Conservation (phyloP, 1,284 basidiomycete species). For the Vanrija humicola region DNA sequence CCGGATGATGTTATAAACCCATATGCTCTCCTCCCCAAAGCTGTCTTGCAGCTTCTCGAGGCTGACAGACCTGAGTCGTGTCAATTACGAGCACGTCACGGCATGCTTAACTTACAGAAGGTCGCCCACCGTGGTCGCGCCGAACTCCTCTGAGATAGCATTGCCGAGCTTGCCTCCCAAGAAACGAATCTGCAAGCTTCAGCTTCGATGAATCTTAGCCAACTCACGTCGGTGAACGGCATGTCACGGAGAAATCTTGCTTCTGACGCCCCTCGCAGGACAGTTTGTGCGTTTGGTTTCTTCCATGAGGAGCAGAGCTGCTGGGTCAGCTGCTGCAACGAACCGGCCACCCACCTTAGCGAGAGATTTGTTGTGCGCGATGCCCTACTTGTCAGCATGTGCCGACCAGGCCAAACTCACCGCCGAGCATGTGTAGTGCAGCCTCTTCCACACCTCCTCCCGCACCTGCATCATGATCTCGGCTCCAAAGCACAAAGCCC, state of each 20-base stretch:
- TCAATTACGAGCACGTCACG: background rate
- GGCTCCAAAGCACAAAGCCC: slow-evolving; percentile 82
- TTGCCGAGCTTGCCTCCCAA: slow-evolving; percentile 92
- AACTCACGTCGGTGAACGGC: slow-evolving; percentile 74
- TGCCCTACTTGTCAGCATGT: slow-evolving; percentile 58
- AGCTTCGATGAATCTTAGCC: background rate
- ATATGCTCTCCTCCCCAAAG: slow-evolving; percentile 60
- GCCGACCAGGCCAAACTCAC: slow-evolving; percentile 51
- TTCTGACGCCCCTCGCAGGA: slow-evolving; percentile 76
- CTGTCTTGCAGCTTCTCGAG: slow-evolving; percentile 54
- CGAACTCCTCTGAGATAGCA: slow-evolving; percentile 80
- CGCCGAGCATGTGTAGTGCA: slow-evolving; percentile 93
- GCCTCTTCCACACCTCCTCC: slow-evolving; percentile 62
- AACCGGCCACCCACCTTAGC: slow-evolving; percentile 64
- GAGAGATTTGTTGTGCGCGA: slow-evolving; percentile 88
- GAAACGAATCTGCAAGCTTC: slow-evolving; percentile 69
- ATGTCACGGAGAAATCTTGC: slow-evolving; percentile 74
- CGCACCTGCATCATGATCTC: slow-evolving; percentile 78
- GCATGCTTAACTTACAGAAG: slow-evolving; percentile 59
- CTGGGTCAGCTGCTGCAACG: background rate
- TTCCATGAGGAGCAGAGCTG: slow-evolving; percentile 83
- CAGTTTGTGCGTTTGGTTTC: slow-evolving; percentile 80
- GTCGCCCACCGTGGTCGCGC: slow-evolving; percentile 82
- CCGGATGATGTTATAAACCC: slow-evolving; percentile 79
- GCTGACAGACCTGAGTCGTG: slow-evolving; percentile 43